Evolutionary conservation across 495 filamentous ascomycete species (phyloP), one percentile per base, ranked within the genome.

Genomic region (Elasticomyces elasticus): DNA sequence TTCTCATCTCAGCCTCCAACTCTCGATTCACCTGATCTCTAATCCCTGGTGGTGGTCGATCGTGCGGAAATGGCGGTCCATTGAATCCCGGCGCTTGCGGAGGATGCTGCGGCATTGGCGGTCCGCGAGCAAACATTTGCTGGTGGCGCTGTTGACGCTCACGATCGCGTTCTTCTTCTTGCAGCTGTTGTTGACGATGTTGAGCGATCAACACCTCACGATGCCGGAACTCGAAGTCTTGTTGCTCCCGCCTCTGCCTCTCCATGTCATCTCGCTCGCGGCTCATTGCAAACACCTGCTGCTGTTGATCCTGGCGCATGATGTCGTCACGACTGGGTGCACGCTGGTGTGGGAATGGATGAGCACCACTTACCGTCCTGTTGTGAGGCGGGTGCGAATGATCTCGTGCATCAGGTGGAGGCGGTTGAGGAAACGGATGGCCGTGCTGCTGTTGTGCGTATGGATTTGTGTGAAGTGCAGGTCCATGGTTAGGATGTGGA

Each of bases 331-430:
- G 42, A 24, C 19, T 45, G 17, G 42, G 24, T 45, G 22, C 38
- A 30, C 51, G 51, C 10, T 49, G 52, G 23, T 59, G 56, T 15
- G 49, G 10, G 12, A 25, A 4, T 13, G 50, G 47, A 28, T 53
- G 49, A 0, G 41, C 26, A 13, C 54, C 44, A 31, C 40, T 19
- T 22, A 58, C 9, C 2, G 59, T 58, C 27, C 17, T 49, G 28
- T 50, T 51, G 44, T 62, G 59, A 24, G 59, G 15, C 23, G 57
- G 59, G 26, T 62, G 59, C 12, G 49, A 43, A 10, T 62, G 59
- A 23, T 17, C 37, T 15, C 48, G 58, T 17, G 44, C 33, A 31
- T 61, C 56, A 3, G 23, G 23, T 3, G 45, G 38, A 17, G 49
- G 42, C 6, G 27, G 28, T 27, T 61, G 58, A 11, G 43, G 19